Percentiles rank a stretch among this genome's conserved stretches.
Evolutionary conservation across 768 basidiomycete species (phyloP).

Genomic region (Russula lepida): DNA sequence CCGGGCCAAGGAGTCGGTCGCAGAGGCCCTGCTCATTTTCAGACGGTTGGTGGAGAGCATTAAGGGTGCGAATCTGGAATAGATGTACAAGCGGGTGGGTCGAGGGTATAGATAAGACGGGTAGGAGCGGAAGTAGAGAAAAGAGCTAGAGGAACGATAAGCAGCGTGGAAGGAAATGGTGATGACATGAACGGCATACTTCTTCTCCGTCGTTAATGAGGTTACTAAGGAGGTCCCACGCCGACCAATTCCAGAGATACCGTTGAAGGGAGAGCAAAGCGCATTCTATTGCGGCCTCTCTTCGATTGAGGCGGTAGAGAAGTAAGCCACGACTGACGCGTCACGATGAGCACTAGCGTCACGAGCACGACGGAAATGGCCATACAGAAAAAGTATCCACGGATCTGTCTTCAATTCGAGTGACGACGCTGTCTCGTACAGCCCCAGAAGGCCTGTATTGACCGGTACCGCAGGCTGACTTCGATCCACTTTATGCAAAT

Average conservation of each 20-base stretch:
- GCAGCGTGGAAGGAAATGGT: neutral
- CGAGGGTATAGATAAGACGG: conserved; percentile 43
- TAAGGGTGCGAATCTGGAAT: conserved; percentile 84
- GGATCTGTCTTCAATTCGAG: conserved; percentile 58
- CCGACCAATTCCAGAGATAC: conserved; percentile 23
- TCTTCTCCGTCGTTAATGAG: conserved; percentile 21
- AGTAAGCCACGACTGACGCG: conserved; percentile 68
- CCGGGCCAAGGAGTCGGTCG: conserved; percentile 59
- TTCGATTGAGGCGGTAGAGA: conserved; percentile 65
- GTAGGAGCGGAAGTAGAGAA: conserved; percentile 37
- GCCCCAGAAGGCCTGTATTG: conserved; percentile 46
- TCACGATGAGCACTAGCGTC: conserved; percentile 2
- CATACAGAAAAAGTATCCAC: conserved; percentile 75
- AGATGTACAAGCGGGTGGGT: conserved; percentile 51
- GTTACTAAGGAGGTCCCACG: conserved; percentile 14
- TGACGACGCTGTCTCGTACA: conserved; percentile 41
- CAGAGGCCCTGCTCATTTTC: conserved; percentile 79
- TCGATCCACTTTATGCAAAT: conserved; percentile 48
- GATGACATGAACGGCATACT: neutral
- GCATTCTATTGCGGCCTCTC: conserved; percentile 81
- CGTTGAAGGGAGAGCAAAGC: conserved; percentile 48
- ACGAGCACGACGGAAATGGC: neutral
- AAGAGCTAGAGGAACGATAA: conserved; percentile 30
- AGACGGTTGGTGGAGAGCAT: conserved; percentile 82
- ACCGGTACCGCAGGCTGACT: conserved; percentile 61